Evolutionary conservation across 1,284 basidiomycete genomes (phyloP).

Genomic region (Xanthoconium separans): DNA sequence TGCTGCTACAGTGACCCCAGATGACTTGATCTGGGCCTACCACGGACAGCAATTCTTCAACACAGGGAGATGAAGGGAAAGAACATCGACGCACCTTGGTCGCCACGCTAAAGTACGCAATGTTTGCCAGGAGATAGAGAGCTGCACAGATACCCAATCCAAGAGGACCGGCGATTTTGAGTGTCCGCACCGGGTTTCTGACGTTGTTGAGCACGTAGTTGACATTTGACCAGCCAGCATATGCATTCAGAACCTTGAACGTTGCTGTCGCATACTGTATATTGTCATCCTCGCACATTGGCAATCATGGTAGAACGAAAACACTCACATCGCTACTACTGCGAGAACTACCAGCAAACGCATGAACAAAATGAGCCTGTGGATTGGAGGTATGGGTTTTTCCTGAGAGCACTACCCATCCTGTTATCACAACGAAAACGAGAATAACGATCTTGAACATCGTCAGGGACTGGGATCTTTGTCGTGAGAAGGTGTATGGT

Average conservation of each 20-base stretch:
- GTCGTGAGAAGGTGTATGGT: neutral
- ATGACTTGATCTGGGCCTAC: slow-evolving; percentile 43
- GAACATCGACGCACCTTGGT: slow-evolving; percentile 14
- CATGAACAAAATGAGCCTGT: slow-evolving; percentile 44
- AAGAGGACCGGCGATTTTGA: slow-evolving; percentile 55
- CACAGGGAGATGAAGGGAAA: no score
- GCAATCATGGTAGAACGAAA: neutral
- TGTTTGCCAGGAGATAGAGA: slow-evolving; percentile 52
- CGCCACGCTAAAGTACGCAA: slow-evolving; percentile 49
- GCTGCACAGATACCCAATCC: slow-evolving; percentile 46
- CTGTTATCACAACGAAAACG: slow-evolving; percentile 27
- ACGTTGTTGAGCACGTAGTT: slow-evolving; percentile 60
- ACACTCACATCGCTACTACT: slow-evolving; percentile 42
- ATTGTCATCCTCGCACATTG: neutral
- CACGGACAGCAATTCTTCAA: neutral
- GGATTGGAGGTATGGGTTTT: slow-evolving; percentile 43
- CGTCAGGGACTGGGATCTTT: slow-evolving; percentile 9
- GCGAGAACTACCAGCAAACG: slow-evolving; percentile 49
- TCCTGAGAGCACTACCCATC: slow-evolving; percentile 53
- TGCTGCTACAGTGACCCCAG: slow-evolving; percentile 50
- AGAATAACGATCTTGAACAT: slow-evolving; percentile 31
- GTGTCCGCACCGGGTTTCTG: slow-evolving; percentile 47
- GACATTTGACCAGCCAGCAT: slow-evolving; percentile 53
- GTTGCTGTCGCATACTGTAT: slow-evolving; percentile 56
- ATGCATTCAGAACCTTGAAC: slow-evolving; percentile 57